A percentile compares a stretch with the other conserved stretches of the same genome.
These are phyloP conservation scores for Tuber borchii DNA, from an alignment of 495 filamentous ascomycete species.

Conservation along the genomic window DNA sequence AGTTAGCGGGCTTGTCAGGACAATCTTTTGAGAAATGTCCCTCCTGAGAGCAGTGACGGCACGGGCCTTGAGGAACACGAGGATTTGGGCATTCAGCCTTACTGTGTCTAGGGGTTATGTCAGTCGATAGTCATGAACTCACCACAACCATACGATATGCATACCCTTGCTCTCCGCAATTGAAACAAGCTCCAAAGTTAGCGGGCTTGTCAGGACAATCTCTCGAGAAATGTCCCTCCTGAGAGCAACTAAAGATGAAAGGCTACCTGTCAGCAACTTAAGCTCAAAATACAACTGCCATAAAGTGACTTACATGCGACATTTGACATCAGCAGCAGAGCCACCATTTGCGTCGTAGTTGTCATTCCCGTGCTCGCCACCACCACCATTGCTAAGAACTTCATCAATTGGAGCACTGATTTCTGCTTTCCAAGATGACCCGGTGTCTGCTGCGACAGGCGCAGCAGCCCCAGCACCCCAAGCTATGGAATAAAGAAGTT, in stretches of 20 bases:
- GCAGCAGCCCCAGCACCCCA: conserved; percentile 40
- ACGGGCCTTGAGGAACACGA: conserved; percentile 61
- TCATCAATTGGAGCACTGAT: neutral
- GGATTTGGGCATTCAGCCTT: conserved; percentile 56
- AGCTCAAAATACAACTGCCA: neutral
- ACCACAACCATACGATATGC: neutral
- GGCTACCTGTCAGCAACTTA: conserved; percentile 9
- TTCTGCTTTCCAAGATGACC: conserved; percentile 3
- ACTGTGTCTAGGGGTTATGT: conserved; percentile 46
- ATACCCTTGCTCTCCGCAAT: conserved; percentile 68
- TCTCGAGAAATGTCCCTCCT: conserved; percentile 47
- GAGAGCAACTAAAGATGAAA: conserved; percentile 17
- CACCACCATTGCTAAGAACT: conserved; percentile 6
- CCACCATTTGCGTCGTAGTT: conserved; percentile 7
- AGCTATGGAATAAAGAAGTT: conserved; percentile 9
- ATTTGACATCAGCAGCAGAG: conserved; percentile 15
- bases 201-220: conserved; percentile 66
- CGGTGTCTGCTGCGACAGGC: neutral
- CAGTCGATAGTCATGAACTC: conserved; percentile 19
- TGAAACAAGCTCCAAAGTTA: conserved; percentile 60
- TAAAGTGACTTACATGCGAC: conserved; percentile 47
- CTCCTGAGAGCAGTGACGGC: conserved; percentile 54
- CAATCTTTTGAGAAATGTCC: conserved; percentile 56
- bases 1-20: conserved; percentile 55
- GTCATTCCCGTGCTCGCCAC: conserved; percentile 6